phyloP scores from a whole-genome alignment of 768 basidiomycete genomes.

The Porpolomopsis calyptriformis region DNA sequence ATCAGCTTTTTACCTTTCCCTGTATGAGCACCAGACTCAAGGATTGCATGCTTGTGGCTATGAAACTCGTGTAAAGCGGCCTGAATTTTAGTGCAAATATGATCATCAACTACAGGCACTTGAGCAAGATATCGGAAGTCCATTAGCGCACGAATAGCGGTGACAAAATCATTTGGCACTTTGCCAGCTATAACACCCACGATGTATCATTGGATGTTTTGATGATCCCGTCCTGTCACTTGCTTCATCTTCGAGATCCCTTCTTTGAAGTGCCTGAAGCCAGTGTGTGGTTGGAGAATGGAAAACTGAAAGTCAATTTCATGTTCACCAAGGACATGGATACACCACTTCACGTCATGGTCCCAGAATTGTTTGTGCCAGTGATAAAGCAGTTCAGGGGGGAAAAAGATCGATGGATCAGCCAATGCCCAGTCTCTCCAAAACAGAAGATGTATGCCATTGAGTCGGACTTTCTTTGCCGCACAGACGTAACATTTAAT shows the following conservation, averaged over 20 bases:
- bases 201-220: constrained; percentile 16
- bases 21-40: constrained; percentile 9
- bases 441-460: constrained; percentile 12
- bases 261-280: constrained; percentile 19
- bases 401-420: constrained; percentile 15
- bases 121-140: constrained; percentile 11
- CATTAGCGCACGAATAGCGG: constrained; percentile 7
- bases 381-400: constrained; percentile 20
- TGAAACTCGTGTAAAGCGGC: constrained; percentile 17
- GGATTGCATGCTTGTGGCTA: constrained; percentile 17
- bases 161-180: constrained; percentile 7
- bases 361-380: constrained; percentile 10
- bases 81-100: constrained; percentile 10
- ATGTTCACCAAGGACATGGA: constrained; percentile 9
- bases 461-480: constrained; percentile 5
- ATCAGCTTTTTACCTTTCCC: constrained; percentile 12
- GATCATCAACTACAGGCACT: constrained; percentile 2
- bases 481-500: constrained; percentile 8
- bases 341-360: constrained; percentile 9
- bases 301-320: constrained; percentile 21
- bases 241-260: constrained; percentile 20
- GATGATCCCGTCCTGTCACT: constrained; percentile 18
- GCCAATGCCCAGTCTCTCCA: constrained; percentile 18
- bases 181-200: constrained; percentile 12
- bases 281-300: constrained; percentile 16